Evolutionary conservation across 176 grass and related monocot genomes (phyloP).

Genomic region (Lolium rigidum): DNA sequence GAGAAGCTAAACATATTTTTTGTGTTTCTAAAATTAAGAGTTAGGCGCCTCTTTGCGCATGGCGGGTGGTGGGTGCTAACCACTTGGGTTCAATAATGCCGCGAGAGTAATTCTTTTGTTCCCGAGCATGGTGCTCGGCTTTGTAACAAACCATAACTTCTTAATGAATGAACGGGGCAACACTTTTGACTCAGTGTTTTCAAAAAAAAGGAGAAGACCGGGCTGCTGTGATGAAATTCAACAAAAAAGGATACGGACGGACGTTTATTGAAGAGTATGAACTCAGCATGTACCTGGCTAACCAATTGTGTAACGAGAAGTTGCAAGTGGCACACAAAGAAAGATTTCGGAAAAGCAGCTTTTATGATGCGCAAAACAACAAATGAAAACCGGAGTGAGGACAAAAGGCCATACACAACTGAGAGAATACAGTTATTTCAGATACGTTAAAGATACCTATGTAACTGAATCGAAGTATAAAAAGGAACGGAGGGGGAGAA

Average conservation of each 20-base stretch:
- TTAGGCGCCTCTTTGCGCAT: too few species aligned
- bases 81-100: too few species aligned
- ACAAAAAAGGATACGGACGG: conserved; percentile 3
- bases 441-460: background rate
- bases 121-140: too few species aligned
- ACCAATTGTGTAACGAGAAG: conserved; percentile 7
- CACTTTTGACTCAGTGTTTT: too few species aligned
- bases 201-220: background rate
- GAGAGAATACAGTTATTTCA: background rate
- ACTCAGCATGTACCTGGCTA: conserved; percentile 12
- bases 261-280: conserved; percentile 25
- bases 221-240: background rate
- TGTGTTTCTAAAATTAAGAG: too few species aligned
- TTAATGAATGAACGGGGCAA: too few species aligned
- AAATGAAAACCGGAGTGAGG: background rate
- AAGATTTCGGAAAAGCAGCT: conserved; percentile 8
- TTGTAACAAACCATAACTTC: too few species aligned
- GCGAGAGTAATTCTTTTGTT: too few species aligned
- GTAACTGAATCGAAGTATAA: conserved; percentile 7
- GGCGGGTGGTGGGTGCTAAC: too few species aligned
- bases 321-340: background rate
- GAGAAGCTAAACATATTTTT: background rate
- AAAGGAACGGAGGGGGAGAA: background rate
- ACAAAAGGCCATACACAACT: background rate
- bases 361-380: conserved; percentile 7